phyloP scores from a whole-genome alignment of 2,329 filamentous ascomycete species.

The Grosmannia clavigera region DNA sequence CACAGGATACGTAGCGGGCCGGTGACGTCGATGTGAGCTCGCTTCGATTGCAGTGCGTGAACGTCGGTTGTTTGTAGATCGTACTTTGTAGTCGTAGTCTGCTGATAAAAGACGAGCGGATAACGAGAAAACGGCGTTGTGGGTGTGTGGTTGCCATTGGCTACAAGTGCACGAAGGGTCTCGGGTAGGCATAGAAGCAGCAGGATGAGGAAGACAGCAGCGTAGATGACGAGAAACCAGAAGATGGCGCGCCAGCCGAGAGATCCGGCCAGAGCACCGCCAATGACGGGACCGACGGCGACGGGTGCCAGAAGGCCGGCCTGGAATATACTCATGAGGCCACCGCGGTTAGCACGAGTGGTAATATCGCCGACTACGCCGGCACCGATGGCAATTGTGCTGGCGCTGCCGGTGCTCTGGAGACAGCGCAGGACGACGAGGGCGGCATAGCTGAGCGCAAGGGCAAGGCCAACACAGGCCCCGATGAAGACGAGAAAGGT shows the following conservation, averaged over 20 bases:
- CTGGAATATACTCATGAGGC: conserved; percentile 55
- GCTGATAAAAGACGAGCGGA: conserved; percentile 27
- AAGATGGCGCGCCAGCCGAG: conserved; percentile 56
- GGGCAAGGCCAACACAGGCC: conserved; percentile 47
- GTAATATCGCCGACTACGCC: conserved; percentile 62
- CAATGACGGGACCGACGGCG: conserved; percentile 46
- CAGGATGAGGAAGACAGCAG: conserved; percentile 36
- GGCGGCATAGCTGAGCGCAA: conserved; percentile 43
- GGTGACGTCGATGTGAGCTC: conserved; percentile 38
- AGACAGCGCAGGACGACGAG: conserved; percentile 48
- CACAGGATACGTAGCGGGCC: conserved; percentile 39
- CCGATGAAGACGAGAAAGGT: conserved; percentile 44
- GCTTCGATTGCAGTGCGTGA: background rate
- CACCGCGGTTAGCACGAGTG: conserved; percentile 55
- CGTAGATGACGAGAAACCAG: conserved; percentile 52
- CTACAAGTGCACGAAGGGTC: conserved; percentile 45
- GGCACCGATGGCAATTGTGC: conserved; percentile 57
- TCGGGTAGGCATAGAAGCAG: conserved; percentile 45
- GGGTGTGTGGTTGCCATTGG: conserved; percentile 46
- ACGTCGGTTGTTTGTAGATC: background rate
- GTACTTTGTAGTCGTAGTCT: conserved; percentile 15
- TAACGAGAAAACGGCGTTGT: conserved; percentile 45
- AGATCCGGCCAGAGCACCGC: conserved; percentile 49
- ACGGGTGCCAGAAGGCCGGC: conserved; percentile 44
- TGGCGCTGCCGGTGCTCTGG: conserved; percentile 52